Evolutionary conservation across 2,329 filamentous ascomycete species (phyloP).

Genomic region (Aulographum hederae): DNA sequence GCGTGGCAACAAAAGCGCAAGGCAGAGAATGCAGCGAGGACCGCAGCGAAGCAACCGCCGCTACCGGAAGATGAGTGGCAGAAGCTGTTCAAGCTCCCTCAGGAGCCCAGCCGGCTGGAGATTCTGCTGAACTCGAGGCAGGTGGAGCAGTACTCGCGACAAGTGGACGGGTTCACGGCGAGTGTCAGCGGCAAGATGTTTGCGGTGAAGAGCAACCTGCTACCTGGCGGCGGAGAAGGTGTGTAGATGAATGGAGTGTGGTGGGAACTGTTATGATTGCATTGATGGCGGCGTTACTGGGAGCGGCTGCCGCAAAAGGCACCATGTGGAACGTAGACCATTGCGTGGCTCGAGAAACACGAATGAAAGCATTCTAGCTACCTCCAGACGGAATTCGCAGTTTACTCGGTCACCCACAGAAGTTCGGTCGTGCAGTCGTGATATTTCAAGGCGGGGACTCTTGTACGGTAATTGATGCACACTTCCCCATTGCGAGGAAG

Average conservation of each 20-base stretch:
- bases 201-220: constrained; percentile 57
- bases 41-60: constrained; percentile 69
- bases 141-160: constrained; percentile 93
- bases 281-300: background rate
- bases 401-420: too few relatives aligned
- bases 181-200: constrained; percentile 95
- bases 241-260: constrained; percentile 2
- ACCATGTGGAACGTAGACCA: too few relatives aligned
- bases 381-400: too few relatives aligned
- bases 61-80: constrained; percentile 98
- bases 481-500: too few relatives aligned
- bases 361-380: too few relatives aligned
- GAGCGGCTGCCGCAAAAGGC: too few relatives aligned
- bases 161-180: constrained; percentile 91
- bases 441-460: too few relatives aligned
- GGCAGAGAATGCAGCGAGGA: constrained; percentile 75
- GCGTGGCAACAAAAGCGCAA: constrained; percentile 96
- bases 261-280: background rate
- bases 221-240: constrained; percentile 37
- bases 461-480: too few relatives aligned
- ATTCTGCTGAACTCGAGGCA: constrained; percentile 89
- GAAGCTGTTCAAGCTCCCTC: constrained; percentile 90
- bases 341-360: too few relatives aligned
- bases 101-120: constrained; percentile 83
- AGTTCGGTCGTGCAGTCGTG: too few relatives aligned